These are phyloP conservation scores for Fragaria nilgerrensis DNA, from an alignment of 306 rosid species.

Conservation along the genomic window DNA sequence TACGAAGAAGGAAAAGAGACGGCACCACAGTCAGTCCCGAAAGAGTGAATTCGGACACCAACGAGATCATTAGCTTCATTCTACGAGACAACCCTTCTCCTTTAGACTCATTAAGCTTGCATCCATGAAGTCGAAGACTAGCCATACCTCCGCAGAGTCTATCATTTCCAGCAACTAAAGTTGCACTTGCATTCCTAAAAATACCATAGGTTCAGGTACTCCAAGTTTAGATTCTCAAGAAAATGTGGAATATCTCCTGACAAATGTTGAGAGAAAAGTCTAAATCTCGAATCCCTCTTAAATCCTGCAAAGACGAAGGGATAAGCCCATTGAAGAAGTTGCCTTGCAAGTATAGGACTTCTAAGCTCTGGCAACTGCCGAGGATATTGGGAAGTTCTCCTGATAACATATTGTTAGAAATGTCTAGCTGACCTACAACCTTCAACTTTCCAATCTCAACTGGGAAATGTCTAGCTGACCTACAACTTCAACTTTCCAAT, in stretches of 20 bases:
- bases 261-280: neutral
- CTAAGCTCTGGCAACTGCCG: neutral
- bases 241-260: neutral
- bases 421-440: neutral
- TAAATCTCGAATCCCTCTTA: neutral
- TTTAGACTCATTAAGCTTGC: neutral
- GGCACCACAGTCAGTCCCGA: neutral
- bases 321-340: neutral
- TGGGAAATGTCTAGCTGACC: neutral
- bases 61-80: neutral
- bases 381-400: neutral
- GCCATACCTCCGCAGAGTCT: neutral
- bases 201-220: neutral
- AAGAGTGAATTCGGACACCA: neutral
- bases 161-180: neutral
- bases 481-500: neutral
- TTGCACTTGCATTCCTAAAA: neutral
- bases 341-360: neutral
- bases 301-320: neutral
- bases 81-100: neutral
- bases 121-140: neutral
- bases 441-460: neutral
- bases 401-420: neutral
- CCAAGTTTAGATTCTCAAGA: neutral
- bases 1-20: neutral